A percentile compares a stretch with the other conserved stretches of the same genome.
Conservation (phyloP, 805 yeast genomes). For the Clavispora fructus region DNA sequence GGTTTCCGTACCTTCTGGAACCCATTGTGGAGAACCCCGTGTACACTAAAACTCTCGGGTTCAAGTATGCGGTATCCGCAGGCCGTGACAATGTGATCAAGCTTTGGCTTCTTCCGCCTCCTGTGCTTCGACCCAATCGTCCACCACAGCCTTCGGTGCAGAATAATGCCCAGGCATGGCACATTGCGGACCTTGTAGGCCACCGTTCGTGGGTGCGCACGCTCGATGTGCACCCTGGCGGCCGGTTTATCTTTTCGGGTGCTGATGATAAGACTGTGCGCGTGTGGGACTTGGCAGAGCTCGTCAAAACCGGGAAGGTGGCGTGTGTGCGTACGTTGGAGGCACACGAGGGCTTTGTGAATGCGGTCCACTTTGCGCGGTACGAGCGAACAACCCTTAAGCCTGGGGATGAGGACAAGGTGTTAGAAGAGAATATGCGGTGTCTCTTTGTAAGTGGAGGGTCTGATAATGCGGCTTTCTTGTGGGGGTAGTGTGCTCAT, state of each 20-base stretch:
- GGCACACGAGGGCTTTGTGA: constrained; percentile 76
- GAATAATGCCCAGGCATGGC: constrained; percentile 55
- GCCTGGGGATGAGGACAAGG: constrained; percentile 17
- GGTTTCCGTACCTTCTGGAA: constrained; percentile 30
- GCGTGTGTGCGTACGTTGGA: constrained; percentile 42
- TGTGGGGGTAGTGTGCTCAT: constrained; percentile 43
- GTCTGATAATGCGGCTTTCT: constrained; percentile 48
- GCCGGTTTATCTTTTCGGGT: constrained; percentile 61
- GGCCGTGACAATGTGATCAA: constrained; percentile 73
- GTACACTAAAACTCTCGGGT: constrained; percentile 40
- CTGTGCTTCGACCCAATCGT: constrained; percentile 49
- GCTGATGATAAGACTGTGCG: constrained; percentile 75
- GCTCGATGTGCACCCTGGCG: constrained; percentile 68
- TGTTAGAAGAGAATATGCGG: constrained; percentile 46
- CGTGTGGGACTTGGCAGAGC: constrained; percentile 63
- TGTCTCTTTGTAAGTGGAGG: constrained; percentile 63
- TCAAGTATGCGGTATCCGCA: constrained; percentile 69
- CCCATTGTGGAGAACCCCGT: constrained; percentile 22
- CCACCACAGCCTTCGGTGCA: constrained; percentile 48
- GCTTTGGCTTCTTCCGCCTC: constrained; percentile 75
- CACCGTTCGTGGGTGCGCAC: constrained; percentile 86
- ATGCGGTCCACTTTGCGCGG: constrained; percentile 51
- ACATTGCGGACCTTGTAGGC: constrained; percentile 56
- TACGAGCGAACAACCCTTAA: constrained; percentile 19
- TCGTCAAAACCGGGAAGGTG: constrained; percentile 39